phyloP scores from a whole-genome alignment of 768 basidiomycete species.

The Lactarius hatsudake region DNA sequence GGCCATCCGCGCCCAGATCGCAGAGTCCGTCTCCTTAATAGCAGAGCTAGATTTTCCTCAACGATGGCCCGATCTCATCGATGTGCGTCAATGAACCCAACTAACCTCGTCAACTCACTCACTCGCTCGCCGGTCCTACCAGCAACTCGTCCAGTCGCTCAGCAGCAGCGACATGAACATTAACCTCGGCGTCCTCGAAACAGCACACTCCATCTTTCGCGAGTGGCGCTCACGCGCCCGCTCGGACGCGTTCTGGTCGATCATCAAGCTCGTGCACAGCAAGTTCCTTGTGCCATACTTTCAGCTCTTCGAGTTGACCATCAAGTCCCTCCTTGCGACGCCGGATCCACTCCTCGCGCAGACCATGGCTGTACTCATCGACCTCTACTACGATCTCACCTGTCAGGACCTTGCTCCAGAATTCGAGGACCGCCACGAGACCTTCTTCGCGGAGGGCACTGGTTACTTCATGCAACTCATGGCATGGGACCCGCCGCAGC shows the following conservation, averaged over 20 bases:
- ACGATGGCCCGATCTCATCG: constrained; percentile 85
- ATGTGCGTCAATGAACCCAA: constrained; percentile 53
- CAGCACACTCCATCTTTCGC: constrained; percentile 93
- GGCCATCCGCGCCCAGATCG: constrained; percentile 76
- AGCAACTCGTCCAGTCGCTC: constrained; percentile 85
- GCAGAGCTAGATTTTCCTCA: constrained; percentile 90
- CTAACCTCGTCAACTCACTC: background rate
- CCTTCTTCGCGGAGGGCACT: constrained; percentile 70
- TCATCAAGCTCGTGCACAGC: constrained; percentile 86
- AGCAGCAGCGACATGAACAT: constrained; percentile 77
- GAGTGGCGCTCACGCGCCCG: constrained; percentile 92
- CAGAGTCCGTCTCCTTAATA: constrained; percentile 89
- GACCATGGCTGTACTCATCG: constrained; percentile 71
- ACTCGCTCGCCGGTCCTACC: constrained; percentile 4
- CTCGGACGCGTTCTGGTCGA: constrained; percentile 80
- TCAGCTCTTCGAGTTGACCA: constrained; percentile 72
- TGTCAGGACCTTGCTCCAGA: constrained; percentile 94
- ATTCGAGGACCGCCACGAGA: constrained; percentile 82
- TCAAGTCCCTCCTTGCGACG: constrained; percentile 47
- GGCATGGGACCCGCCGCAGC: constrained; percentile 68
- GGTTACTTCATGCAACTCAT: constrained; percentile 83
- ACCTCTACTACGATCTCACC: constrained; percentile 91
- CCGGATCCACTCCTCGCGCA: constrained; percentile 56
- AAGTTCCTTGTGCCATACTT: constrained; percentile 86
- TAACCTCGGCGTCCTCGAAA: constrained; percentile 89